Base-by-base conservation (phyloP, 495 filamentous ascomycete genomes). In the Neurospora terricola region DNA sequence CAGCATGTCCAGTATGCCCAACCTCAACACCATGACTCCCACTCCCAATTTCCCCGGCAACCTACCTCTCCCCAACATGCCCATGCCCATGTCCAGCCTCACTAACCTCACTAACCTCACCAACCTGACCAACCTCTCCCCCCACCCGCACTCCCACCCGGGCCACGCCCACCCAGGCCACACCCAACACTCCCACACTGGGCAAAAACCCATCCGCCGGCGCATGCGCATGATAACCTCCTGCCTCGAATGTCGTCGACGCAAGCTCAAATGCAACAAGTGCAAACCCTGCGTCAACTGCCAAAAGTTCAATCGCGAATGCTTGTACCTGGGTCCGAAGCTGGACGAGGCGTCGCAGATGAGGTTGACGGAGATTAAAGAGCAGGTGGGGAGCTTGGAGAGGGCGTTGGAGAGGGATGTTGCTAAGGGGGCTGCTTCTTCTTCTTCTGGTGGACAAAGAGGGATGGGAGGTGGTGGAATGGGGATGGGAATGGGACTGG, bases 251-350 rank as follows among this genome's bases (percentile, higher is more conserved):
- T 96, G 92, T 77, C 88, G 91, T 38, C 87, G 89, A 45, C 88
- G 93, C 68, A 96, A 96, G 81, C 86, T 93, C 69, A 92, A 91
- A 79, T 96, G 93, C 81, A 90, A 92, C 82, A 94, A 93, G 81
- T 82, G 82, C 27, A 86, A 88, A 71, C 91, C 92, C 62, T 95
- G 92, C 77, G 86, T 84, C 72, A 93, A 92, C 79, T 94, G 92
- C 79, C 78, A 81, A 42, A 89, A 89, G 70, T 86, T 87, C 72
- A 78, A 79, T 4, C 85, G 90, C 36, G 85, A 90, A 38, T 94
- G 92, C 76, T 81, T 92, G 12, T 92, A 90, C 75, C 80, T 92
- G 9, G 86, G 87, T 1, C 86, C 87, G 2, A 85, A 88, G 23
- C 78, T 90, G 18, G 90, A 92, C 75, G 86, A 90, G 72, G 84